Evolutionary conservation across 371 early-diverging fungal genomes (phyloP).

Genomic region (Lichtheimia ramosa): DNA sequence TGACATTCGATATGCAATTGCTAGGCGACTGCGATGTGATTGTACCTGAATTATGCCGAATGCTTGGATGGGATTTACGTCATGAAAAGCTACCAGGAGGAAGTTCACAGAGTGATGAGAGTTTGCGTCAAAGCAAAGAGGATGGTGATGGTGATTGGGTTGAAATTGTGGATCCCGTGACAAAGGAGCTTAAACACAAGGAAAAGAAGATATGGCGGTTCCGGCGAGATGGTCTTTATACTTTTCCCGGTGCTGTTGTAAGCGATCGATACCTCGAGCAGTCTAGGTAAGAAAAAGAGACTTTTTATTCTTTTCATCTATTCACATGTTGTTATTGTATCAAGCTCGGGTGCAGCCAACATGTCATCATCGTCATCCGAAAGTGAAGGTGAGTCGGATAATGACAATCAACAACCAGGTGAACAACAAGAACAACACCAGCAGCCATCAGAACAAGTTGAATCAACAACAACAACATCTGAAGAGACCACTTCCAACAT

Average conservation of each 20-base stretch:
- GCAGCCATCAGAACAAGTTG: no score
- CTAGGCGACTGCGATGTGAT: slow-evolving; percentile 88
- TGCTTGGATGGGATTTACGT: slow-evolving; percentile 72
- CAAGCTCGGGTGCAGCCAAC: no score
- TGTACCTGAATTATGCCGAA: slow-evolving; percentile 74
- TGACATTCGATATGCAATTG: slow-evolving; percentile 88
- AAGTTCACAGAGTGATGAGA: slow-evolving; percentile 40
- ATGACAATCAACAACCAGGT: no score
- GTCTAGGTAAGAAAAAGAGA: background rate
- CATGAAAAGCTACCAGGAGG: slow-evolving; percentile 59
- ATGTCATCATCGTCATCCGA: no score
- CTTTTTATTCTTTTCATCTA: background rate
- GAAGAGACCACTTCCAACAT: no score
- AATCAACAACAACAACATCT: no score
- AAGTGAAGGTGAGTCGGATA: no score
- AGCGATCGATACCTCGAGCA: slow-evolving; percentile 21
- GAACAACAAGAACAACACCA: no score
- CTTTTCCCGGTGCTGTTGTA: slow-evolving; percentile 47
- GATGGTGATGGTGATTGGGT: slow-evolving; percentile 17
- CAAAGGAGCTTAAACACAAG: slow-evolving; percentile 10
- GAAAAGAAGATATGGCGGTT: slow-evolving; percentile 27
- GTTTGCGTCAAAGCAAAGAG: slow-evolving; percentile 11
- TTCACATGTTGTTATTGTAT: no score
- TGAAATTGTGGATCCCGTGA: slow-evolving; percentile 9
- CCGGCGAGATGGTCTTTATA: slow-evolving; percentile 39